Evolutionary conservation across 768 basidiomycete genomes (phyloP), one percentile per base, ranked within the genome.

Genomic region (Jaapia argillacea): DNA sequence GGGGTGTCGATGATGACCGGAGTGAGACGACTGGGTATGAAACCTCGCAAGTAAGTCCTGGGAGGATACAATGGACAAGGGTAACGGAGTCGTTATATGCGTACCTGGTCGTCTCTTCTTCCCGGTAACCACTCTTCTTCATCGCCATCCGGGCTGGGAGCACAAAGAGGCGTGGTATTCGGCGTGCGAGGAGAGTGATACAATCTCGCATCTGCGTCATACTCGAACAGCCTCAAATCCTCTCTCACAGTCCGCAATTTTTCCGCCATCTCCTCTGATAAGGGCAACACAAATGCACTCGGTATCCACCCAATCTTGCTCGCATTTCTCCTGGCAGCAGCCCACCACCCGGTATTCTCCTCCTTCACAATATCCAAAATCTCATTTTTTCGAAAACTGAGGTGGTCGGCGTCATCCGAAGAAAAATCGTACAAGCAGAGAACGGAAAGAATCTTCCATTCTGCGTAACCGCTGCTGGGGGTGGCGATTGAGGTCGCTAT

Each of bases 311-410:
- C 83, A 24, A 84, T 68, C 25, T 60, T 56, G 40, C 70, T 63
- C 10, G 71, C 72, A 27, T 67, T 67, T 7, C 61, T 60, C 20
- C 75, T 67, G 61, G 82, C 72, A 16, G 85, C 86, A 16, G 81
- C 85, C 83, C 85, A 88, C 85, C 85, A 88, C 6, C 86, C 85
- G 2, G 78, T 74, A 10, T 71, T 68, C 58, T 86, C 82, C 58
- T 74, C 69, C 58, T 77, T 77, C 36, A 88, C 66, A 41, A 88
- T 65, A 20, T 75, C 71, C 23, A 89, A 60, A 18, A 86, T 72
- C 49, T 87, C 85, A 48, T 76, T 74, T 61, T 74, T 73, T 31
- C 60, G 60, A 58, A 88, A 85, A 3, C 72, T 62, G 14, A 87
- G 67, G 44, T 79, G 76, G 51, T 70, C 71, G 13, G 67, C 59